phyloP scores from a whole-genome alignment of 129 eudicot species.

The Ambrosia artemisiifolia region DNA sequence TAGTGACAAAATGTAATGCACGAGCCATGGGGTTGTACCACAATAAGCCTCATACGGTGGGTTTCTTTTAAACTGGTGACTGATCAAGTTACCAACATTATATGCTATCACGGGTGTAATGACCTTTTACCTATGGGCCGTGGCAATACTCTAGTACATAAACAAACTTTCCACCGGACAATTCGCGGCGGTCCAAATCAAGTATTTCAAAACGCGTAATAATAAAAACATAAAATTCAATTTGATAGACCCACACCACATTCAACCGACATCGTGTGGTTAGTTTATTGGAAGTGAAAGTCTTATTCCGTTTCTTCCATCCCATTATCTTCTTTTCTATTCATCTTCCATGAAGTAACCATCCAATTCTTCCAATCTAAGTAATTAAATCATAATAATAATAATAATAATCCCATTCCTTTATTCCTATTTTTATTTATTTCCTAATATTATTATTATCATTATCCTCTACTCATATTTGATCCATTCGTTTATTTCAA shows the following conservation, averaged over 20 bases:
- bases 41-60: too few species aligned
- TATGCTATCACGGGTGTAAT: too few species aligned
- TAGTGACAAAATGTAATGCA: too few species aligned
- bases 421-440: background rate
- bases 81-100: too few species aligned
- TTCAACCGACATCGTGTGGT: background rate
- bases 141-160: too few species aligned
- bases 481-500: background rate
- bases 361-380: conserved; percentile 14
- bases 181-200: too few species aligned
- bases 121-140: too few species aligned
- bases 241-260: background rate
- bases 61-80: too few species aligned
- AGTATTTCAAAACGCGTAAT: background rate
- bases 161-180: too few species aligned
- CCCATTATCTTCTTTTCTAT: background rate
- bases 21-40: too few species aligned
- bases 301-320: conserved; percentile 13
- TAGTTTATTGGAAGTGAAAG: too few species aligned
- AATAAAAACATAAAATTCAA: background rate
- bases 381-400: background rate
- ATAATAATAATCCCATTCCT: background rate
- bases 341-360: conserved; percentile 1
- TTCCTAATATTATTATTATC: background rate
- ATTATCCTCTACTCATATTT: background rate